Evolutionary conservation across 2,329 filamentous ascomycete species (phyloP).

Genomic region (Xylaria digitata): DNA sequence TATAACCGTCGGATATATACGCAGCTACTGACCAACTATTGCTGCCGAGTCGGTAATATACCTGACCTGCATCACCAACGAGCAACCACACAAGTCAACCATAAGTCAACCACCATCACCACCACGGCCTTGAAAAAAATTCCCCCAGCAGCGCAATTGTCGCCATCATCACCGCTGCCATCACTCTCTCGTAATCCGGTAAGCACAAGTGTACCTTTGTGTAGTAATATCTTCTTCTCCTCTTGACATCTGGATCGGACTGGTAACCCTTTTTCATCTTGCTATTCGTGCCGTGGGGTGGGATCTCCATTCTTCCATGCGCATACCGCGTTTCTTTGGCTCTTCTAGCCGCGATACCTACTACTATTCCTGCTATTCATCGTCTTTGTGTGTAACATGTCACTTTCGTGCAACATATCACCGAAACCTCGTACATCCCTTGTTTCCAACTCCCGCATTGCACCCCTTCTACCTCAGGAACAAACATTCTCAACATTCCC

Average conservation of each 20-base stretch:
- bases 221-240: no score
- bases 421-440: slow-evolving; percentile 14
- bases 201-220: slow-evolving; percentile 13
- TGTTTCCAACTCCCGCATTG: slow-evolving; percentile 1
- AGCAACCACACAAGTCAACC: no score
- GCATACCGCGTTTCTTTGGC: slow-evolving; percentile 1
- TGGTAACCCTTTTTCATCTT: not conserved
- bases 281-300: not conserved
- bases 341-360: not conserved
- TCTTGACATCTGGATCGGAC: not conserved
- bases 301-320: slow-evolving; percentile 5
- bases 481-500: slow-evolving; percentile 2
- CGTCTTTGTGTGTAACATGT: slow-evolving; percentile 8
- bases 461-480: slow-evolving; percentile 3
- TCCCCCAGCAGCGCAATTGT: slow-evolving; percentile 27
- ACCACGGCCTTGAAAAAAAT: slow-evolving; percentile 1
- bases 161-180: slow-evolving; percentile 11
- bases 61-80: no score
- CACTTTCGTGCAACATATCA: slow-evolving; percentile 15
- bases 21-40: not conserved
- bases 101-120: not conserved
- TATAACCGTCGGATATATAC: slow-evolving; percentile 19
- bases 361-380: not conserved
- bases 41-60: slow-evolving; percentile 12
- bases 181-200: slow-evolving; percentile 9